Evolutionary conservation across 2,329 filamentous ascomycete genomes (phyloP), one percentile per base, ranked within the genome.

Genomic region (Sporothrix brasiliensis): DNA sequence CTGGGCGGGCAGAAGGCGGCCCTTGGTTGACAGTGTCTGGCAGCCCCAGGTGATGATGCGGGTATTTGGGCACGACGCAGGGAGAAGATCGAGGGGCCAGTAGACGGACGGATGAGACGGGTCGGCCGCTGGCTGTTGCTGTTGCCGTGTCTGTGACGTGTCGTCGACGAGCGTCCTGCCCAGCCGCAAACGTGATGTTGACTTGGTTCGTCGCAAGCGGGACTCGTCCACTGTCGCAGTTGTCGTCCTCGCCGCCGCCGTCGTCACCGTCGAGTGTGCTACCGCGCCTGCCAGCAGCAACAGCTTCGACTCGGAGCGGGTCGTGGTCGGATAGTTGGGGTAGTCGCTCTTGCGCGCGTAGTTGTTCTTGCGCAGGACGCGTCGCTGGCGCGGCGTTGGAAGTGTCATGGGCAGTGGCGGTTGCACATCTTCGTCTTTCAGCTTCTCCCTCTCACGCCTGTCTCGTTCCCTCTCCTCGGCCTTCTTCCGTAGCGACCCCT

Each of bases 41-140:
- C 77, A 78, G 2, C 77, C 78, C 77, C 77, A 79, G 4, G 75
- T 77, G 6, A 76, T 73, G 9, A 79, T 73, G 24, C 78, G 73
- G 4, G 75, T 72, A 16, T 74, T 75, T 3, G 77, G 76, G 47
- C 77, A 79, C 30, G 77, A 75, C 5, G 74, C 69, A 0, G 78
- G 78, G 2, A 79, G 74, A 9, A 79, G 74, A 34, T 78, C 77
- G 0, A 78, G 60, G 5, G 77, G 78, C 78, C 78, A 79, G 72
- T 76, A 79, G 1, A 75, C 70, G 0, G 68, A 44, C 2, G 34
- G 34, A n/a, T 5, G n/a, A n/a, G 54, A 10, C 4, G 19, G 11
- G 7, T 70, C 70, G 14, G 30, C 69, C 69, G 14, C 19, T 13
- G 24, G 24, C 24, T 44, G 65, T 13, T 41, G 54, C 1, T 52